Percentiles rank a stretch among this genome's conserved stretches.
These are phyloP conservation scores for Geosmithia putterillii DNA, from an alignment of 2,329 filamentous ascomycete species.

Conservation along the genomic window DNA sequence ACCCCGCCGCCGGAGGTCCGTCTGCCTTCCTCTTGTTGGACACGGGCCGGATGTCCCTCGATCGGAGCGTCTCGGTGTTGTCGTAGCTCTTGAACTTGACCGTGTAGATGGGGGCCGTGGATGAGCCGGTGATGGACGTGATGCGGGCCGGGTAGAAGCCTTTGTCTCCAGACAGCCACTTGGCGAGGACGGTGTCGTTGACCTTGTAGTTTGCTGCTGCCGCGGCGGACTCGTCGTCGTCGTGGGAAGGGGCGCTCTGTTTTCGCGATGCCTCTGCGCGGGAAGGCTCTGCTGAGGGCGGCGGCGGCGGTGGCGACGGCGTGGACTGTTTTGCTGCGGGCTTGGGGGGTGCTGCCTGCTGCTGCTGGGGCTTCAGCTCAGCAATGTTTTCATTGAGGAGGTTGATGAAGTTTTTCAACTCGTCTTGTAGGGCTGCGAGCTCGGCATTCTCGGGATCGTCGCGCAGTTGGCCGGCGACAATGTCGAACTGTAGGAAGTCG, in stretches of 20 bases:
- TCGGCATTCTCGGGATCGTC: constrained; percentile 72
- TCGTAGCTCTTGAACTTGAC: constrained; percentile 93
- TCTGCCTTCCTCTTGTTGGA: constrained; percentile 81
- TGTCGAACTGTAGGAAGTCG: constrained; percentile 54
- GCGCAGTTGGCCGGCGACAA: constrained; percentile 62
- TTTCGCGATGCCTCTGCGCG: constrained; percentile 58
- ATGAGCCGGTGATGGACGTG: constrained; percentile 84
- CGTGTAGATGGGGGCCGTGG: constrained; percentile 81
- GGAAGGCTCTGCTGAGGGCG: too few species aligned
- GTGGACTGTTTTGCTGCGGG: constrained; percentile 28
- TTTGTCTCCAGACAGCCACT: constrained; percentile 83
- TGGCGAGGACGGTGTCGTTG: constrained; percentile 81
- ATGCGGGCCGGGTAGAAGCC: constrained; percentile 87
- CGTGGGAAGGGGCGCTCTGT: constrained; percentile 66
- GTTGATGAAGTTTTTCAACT: constrained; percentile 72
- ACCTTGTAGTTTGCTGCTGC: constrained; percentile 57
- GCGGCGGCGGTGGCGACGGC: constrained; percentile 11
- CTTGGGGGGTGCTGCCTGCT: constrained; percentile 35
- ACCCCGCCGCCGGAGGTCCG: constrained; percentile 47
- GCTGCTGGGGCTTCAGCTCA: constrained; percentile 52
- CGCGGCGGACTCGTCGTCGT: constrained; percentile 45
- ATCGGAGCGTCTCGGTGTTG: constrained; percentile 68
- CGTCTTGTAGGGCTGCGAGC: constrained; percentile 62
- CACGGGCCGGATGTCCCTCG: constrained; percentile 73
- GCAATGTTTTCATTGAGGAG: constrained; percentile 70